Base-by-base conservation (phyloP, 2,329 filamentous ascomycete genomes). In the Colletotrichum agaves region DNA sequence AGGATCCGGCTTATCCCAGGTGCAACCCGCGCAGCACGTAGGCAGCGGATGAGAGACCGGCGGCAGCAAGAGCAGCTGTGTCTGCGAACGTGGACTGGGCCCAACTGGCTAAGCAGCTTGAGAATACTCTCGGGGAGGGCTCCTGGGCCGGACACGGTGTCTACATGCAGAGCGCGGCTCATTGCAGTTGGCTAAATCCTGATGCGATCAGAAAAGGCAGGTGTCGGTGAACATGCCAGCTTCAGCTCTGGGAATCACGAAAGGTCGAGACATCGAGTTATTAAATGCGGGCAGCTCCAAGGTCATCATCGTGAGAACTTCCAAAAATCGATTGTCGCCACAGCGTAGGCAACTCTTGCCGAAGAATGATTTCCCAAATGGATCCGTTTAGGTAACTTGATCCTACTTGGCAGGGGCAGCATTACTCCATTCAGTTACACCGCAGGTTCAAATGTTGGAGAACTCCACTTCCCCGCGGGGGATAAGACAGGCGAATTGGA, bases 1-100 rank as follows among this genome's bases (percentile, higher is more conserved):
- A 5, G 84, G 84, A 69, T 87, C 83, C 8, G 83, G 80, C 46
- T 77, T 82, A 60, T 85, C 82, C 82, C 83, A 85, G 17, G 79
- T 68, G 39, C 76, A 76, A n/a, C 3, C 82, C 82, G 3, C 78
- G 76, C 2, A 83, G 78, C 17, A 84, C 71, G 70, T 81, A 85
- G 1, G 77, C 72, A 5, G 69, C 74, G 3, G 70, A 72, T 11
- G 71, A 63, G 7, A 72, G 67, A 0, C 71, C 70, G 4, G 74
- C 71, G 1, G 73, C 73, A n/a, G 70, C 67, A n/a, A 76, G 33
- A 1, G 74, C 74, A 13, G 72, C 72, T 10, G 73, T 56, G 21
- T 76, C 74, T 37, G 71, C 69, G 8, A 73, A 52, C 3, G 71
- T 71, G 21, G n/a, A 69, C 71, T 6, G 73, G 67, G 0, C 71